Evolutionary conservation across 371 early-diverging fungal species (phyloP).

Genomic region (Mortierella sp.): DNA sequence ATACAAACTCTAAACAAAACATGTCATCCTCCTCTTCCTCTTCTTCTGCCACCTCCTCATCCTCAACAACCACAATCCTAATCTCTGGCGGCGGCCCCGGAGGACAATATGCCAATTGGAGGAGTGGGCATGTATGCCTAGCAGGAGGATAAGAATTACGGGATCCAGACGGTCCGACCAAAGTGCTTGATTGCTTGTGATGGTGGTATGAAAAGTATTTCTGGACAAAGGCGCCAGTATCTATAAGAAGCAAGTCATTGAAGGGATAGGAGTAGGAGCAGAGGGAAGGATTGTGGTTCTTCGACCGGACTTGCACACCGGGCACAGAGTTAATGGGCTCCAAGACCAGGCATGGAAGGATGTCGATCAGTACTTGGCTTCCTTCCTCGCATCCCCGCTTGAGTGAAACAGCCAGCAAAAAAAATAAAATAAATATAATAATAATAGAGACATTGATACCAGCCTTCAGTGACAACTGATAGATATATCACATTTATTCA

Average conservation of each 20-base stretch:
- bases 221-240: slow-evolving; percentile 19
- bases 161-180: slow-evolving; percentile 19
- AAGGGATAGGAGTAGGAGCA: slow-evolving; percentile 8
- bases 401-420: neutral
- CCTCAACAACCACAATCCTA: slow-evolving; percentile 23
- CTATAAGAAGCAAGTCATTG: slow-evolving; percentile 32
- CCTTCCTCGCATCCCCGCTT: slow-evolving; percentile 6
- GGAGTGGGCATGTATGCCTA: slow-evolving; percentile 7
- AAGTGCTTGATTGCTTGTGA: slow-evolving; percentile 56
- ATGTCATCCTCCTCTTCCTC: neutral
- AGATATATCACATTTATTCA: neutral
- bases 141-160: slow-evolving; percentile 24
- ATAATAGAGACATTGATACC: too few relatives aligned
- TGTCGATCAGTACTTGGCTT: slow-evolving; percentile 26
- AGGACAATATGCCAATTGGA: slow-evolving; percentile 16
- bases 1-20: neutral
- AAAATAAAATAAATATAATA: neutral
- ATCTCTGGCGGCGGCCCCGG: slow-evolving; percentile 37
- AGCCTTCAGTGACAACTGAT: too few relatives aligned
- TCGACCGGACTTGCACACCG: slow-evolving; percentile 38
- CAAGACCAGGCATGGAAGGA: slow-evolving; percentile 35
- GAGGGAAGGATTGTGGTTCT: slow-evolving; percentile 34
- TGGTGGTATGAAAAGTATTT: slow-evolving; percentile 33
- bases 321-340: slow-evolving; percentile 26
- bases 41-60: neutral